Evolutionary conservation across 2,329 filamentous ascomycete species (phyloP), one percentile per base, ranked within the genome.

Genomic region (Stachybotrys elegans): DNA sequence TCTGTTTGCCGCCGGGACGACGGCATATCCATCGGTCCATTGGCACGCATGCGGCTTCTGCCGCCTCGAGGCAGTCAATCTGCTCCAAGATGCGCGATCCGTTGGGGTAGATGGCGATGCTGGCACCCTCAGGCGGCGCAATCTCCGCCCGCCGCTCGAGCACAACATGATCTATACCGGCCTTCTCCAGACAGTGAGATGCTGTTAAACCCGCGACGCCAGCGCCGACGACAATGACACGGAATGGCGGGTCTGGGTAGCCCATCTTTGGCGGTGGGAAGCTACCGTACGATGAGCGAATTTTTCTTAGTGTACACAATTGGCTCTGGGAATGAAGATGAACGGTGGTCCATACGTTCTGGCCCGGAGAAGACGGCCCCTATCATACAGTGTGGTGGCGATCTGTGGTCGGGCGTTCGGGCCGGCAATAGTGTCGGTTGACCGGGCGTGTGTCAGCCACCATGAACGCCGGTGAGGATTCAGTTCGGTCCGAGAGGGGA

Each of bases 161-260:
- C n/a, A 62, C 44, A 19, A 61, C 48, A 34, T 48, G 48, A 41
- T 58, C 57, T 39, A 62, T 58, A 3, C 55, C 59, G 4, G 60
- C 61, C 5, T 52, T 55, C 32, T 48, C 22, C 14, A 65, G 53
- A 14, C 54, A 52, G 43, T 62, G 54, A 1, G 58, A 55, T 12
- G 55, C 43, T 5, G 50, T 52, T 5, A 63, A 45, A 8, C 61
- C 61, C 11, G 48, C 68, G 38, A 72, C 72, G n/a, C 59, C 55
- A 37, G 50, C 48, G 42, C 59, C 59, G 22, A 60, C 44, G 27
- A 62, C 51, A 43, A 62, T 56, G 32, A 48, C 51, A 14, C 44
- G 44, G 35, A 46, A 46, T 5, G 40, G 41, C n/a, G n/a, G n/a
- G n/a, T n/a, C n/a, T n/a, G n/a, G n/a, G n/a, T n/a, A n/a, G n/a